Percentiles rank a stretch among this genome's conserved stretches.
These are phyloP conservation scores for Gymnopus androsaceus DNA, from an alignment of 1,284 basidiomycete species.

Conservation along the genomic window DNA sequence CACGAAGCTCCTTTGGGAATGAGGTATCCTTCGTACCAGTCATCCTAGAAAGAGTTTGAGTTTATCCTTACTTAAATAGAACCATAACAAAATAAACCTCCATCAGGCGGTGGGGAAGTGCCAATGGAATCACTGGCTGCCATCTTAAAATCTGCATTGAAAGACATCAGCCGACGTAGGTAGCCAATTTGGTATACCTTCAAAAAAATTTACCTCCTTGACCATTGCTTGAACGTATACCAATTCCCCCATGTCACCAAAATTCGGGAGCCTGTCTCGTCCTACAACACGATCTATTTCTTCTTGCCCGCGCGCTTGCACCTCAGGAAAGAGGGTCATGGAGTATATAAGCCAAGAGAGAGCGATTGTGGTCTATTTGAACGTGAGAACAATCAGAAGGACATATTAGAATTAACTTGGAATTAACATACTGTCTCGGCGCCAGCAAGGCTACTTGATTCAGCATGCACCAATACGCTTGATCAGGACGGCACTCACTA, in stretches of 20 bases:
- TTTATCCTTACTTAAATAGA: not conserved
- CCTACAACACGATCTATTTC: slow-evolving; percentile 13
- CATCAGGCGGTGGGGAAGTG: slow-evolving; percentile 4
- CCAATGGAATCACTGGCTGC: slow-evolving; percentile 7
- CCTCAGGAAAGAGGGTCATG: slow-evolving; percentile 5
- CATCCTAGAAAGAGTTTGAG: slow-evolving; percentile 8
- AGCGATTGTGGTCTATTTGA: slow-evolving; percentile 8
- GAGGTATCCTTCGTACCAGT: slow-evolving; percentile 12
- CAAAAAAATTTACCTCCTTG: slow-evolving; percentile 13
- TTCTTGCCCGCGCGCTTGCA: not conserved
- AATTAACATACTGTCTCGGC: not conserved
- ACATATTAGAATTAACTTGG: not conserved
- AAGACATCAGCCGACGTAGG: too few relatives aligned
- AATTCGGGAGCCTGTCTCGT: slow-evolving; percentile 2
- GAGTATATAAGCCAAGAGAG: slow-evolving; percentile 5
- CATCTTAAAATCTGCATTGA: slow-evolving; percentile 13
- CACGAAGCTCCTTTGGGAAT: slow-evolving; percentile 8
- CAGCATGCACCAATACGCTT: too few relatives aligned
- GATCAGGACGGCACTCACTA: slow-evolving; percentile 4
- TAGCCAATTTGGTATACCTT: too few relatives aligned
- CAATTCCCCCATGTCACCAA: slow-evolving; percentile 10
- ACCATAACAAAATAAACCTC: not conserved
- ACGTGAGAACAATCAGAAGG: not conserved
- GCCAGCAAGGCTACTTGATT: not conserved
- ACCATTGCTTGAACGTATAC: slow-evolving; percentile 7